Evolutionary conservation across 2,329 filamentous ascomycete genomes (phyloP), one percentile per base, ranked within the genome.

Genomic region (Exophiala sideris): DNA sequence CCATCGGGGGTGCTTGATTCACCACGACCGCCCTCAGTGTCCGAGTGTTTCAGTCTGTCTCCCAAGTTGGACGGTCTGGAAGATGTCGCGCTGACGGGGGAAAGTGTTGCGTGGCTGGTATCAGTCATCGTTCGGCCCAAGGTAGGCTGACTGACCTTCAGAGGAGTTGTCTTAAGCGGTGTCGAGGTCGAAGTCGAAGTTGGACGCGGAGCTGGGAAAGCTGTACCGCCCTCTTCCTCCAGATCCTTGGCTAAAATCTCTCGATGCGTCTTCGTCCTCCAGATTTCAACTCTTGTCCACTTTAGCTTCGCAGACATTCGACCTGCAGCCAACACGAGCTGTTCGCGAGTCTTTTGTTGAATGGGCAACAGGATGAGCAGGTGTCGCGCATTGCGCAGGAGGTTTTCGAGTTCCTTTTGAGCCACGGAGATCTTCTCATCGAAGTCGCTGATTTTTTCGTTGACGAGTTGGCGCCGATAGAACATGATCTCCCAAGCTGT

Each of bases 281-380:
- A 96, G 16, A 96, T 94, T 62, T 96, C 90, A 68, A 95, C 87
- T 57, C 92, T 82, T n/a, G 87, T 85, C 92, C 92, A 96, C 68
- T 94, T 95, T 56, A 99, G 74, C 68, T 92, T 91, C 3, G 90
- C 90, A 52, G 91, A 85, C 72, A 95, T 86, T 6, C 87, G 84
- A 5, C 86, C 89, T 16, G 94, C 92, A 14, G 90, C 88, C 60
- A 87, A 79, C n/a, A 96, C 79, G 50, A 97, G 81, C 55, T 90
- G 83, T 56, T 97, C 92, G 56, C 94, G 81, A 0, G 90, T 91
- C 71, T 91, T 91, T n/a, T 86, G 84, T 65, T 95, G 88, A 42
- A 99, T 90, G 0, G 94, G 94, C 1, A 92, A 89, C 20, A 97
- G 73, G 16, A 97, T 84, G 56, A 92, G 85, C 38, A 99, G 76